These are phyloP conservation scores for Heliamphora pulchella DNA, from an alignment of 179 eudicot species.

Conservation along the genomic window DNA sequence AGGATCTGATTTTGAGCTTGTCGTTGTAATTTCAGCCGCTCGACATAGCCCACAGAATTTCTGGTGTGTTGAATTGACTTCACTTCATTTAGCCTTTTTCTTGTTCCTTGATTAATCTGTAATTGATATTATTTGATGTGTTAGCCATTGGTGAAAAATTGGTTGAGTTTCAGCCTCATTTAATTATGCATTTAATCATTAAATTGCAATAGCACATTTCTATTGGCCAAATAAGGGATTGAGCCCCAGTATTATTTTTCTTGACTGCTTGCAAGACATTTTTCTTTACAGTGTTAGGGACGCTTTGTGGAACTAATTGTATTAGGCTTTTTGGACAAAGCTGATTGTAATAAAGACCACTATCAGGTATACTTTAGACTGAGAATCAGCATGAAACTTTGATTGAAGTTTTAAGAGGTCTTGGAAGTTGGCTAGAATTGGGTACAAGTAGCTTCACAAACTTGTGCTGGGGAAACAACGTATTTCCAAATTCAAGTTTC, in stretches of 20 bases:
- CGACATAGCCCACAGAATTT: conserved; percentile 92
- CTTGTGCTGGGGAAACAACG: neutral
- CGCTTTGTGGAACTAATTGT: neutral
- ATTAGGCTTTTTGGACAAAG: neutral
- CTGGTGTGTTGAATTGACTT: conserved; percentile 47
- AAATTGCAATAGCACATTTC: neutral
- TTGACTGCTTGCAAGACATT: conserved; percentile 1
- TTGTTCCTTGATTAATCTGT: neutral
- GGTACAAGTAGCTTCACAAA: conserved; percentile 3
- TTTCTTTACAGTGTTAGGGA: neutral
- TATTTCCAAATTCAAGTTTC: neutral
- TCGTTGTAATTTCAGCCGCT: conserved; percentile 81
- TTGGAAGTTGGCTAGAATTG: neutral
- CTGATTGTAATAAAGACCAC: neutral
- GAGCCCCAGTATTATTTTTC: neutral
- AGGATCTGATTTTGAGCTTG: conserved; percentile 81
- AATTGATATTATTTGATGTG: neutral
- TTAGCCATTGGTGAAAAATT: neutral
- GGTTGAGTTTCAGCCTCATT: neutral
- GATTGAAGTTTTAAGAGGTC: neutral
- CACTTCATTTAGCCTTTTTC: neutral
- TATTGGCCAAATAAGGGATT: neutral
- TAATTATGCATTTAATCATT: neutral
- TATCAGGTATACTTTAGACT: neutral
- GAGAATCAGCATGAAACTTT: neutral